Conservation (phyloP, 2,329 filamentous ascomycete species). For the Davidsoniella neocaledoniae region DNA sequence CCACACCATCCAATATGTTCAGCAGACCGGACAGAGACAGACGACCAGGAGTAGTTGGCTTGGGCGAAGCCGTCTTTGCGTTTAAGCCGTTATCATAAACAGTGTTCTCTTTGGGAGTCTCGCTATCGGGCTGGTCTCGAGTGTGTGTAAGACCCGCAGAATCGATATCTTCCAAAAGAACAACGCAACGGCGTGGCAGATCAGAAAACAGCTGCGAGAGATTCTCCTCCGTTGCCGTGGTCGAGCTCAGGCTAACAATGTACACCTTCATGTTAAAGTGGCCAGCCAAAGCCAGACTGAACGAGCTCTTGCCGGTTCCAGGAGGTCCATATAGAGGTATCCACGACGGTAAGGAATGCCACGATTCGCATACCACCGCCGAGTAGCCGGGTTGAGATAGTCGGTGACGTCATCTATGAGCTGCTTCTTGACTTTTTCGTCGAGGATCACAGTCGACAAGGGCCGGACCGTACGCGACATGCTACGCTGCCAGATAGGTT, state of each 20-base stretch:
- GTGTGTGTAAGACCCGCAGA: slow-evolving; percentile 52
- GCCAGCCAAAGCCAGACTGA: slow-evolving; percentile 54
- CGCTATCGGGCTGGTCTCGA: slow-evolving; percentile 21
- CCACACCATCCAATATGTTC: slow-evolving; percentile 64
- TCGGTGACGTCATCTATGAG: slow-evolving; percentile 44
- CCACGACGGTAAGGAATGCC: slow-evolving; percentile 76
- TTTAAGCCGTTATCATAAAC: background rate
- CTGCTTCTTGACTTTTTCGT: slow-evolving; percentile 40
- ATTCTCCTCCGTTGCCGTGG: slow-evolving; percentile 45
- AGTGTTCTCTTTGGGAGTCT: background rate
- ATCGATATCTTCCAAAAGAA: slow-evolving; percentile 63
- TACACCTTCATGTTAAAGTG: slow-evolving; percentile 56
- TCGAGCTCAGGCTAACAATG: slow-evolving; percentile 51
- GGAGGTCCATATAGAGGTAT: slow-evolving; percentile 68
- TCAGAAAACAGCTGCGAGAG: slow-evolving; percentile 46
- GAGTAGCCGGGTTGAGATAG: slow-evolving; percentile 44
- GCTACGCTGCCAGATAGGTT: slow-evolving; percentile 42
- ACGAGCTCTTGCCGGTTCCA: slow-evolving; percentile 61
- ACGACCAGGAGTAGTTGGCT: slow-evolving; percentile 15
- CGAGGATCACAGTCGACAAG: slow-evolving; percentile 48
- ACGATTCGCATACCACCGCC: slow-evolving; percentile 67
- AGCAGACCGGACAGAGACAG: slow-evolving; percentile 62
- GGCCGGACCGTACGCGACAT: slow-evolving; percentile 43
- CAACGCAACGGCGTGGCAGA: slow-evolving; percentile 52
- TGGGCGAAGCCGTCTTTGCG: background rate